These are phyloP conservation scores for Pythium rhizo-oryzae DNA, from an alignment of 352 stramenopile species.

Conservation along the genomic window DNA sequence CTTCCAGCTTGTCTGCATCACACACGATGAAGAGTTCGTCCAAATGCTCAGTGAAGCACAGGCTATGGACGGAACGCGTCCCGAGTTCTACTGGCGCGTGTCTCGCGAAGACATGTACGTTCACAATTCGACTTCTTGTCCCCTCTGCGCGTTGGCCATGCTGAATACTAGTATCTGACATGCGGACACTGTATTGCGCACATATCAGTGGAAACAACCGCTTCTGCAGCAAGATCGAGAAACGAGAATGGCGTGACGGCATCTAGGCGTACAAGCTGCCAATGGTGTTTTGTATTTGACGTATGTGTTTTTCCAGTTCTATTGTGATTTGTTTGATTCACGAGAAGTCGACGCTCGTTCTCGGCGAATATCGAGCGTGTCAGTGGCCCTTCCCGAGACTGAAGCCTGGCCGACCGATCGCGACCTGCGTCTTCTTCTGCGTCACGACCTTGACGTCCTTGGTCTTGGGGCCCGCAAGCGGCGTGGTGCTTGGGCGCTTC, in stretches of 20 bases:
- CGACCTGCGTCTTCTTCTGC: conserved; percentile 74
- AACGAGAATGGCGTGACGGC: conserved; percentile 61
- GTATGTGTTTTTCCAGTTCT: neutral
- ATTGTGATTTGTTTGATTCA: conserved; percentile 1
- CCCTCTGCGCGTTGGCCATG: no score
- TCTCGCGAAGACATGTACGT: conserved; percentile 81
- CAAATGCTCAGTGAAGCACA: conserved; percentile 87
- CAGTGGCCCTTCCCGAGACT: conserved; percentile 73
- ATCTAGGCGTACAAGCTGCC: conserved; percentile 25
- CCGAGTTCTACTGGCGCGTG: conserved; percentile 87
- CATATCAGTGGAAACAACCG: conserved; percentile 80
- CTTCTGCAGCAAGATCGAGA: conserved; percentile 86
- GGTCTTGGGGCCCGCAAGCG: conserved; percentile 22
- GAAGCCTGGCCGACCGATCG: conserved; percentile 77
- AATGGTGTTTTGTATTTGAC: neutral
- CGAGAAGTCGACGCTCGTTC: no score
- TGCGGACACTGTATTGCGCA: no score
- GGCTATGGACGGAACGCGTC: conserved; percentile 67
- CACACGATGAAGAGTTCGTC: conserved; percentile 98
- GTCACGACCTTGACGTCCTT: conserved; percentile 51
- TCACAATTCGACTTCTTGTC: neutral
- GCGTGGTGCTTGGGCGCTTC: conserved; percentile 33
- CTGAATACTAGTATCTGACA: no score
- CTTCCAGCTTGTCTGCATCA: conserved; percentile 99
- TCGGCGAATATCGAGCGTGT: neutral